phyloP scores from a whole-genome alignment of 2,329 filamentous ascomycete genomes.

The Talaromyces marneffei region DNA sequence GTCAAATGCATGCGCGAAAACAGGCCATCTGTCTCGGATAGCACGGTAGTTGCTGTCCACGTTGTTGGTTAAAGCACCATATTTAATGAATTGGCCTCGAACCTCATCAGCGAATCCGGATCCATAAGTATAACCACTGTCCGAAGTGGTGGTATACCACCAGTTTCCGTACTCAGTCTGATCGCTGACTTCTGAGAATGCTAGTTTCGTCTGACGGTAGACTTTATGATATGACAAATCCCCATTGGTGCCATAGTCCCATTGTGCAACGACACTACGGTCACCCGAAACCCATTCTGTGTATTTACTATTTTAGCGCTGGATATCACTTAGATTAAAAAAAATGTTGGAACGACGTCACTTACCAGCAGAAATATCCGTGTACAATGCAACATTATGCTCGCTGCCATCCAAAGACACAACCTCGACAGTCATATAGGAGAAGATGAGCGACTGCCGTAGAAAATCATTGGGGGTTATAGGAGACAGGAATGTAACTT shows the following conservation, averaged over 20 bases:
- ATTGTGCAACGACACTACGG: conserved; percentile 50
- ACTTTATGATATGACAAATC: conserved; percentile 58
- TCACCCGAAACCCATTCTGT: conserved; percentile 69
- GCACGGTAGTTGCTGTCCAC: conserved; percentile 48
- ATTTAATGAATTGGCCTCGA: conserved; percentile 41
- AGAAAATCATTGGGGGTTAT: conserved; percentile 61
- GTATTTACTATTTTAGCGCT: neutral
- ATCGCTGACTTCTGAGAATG: conserved; percentile 44
- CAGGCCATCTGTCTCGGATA: conserved; percentile 46
- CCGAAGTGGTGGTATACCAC: conserved; percentile 48
- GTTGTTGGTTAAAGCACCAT: conserved; percentile 41
- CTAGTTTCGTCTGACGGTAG: conserved; percentile 43
- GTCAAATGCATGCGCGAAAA: conserved; percentile 49
- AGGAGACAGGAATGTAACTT: conserved; percentile 64
- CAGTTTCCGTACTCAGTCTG: conserved; percentile 50
- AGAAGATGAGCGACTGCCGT: conserved; percentile 64
- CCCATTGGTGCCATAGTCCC: conserved; percentile 52
- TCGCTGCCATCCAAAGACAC: conserved; percentile 55
- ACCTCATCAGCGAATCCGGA: conserved; percentile 45
- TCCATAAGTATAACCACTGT: conserved; percentile 40
- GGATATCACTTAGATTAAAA: neutral
- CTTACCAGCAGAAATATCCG: conserved; percentile 63
- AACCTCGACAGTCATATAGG: conserved; percentile 62
- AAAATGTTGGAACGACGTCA: conserved; percentile 20
- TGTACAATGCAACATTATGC: conserved; percentile 65